A percentile compares a stretch with the other conserved stretches of the same genome.
phyloP scores from a whole-genome alignment of 768 basidiomycete species.

The Pleurotus cornucopiae region DNA sequence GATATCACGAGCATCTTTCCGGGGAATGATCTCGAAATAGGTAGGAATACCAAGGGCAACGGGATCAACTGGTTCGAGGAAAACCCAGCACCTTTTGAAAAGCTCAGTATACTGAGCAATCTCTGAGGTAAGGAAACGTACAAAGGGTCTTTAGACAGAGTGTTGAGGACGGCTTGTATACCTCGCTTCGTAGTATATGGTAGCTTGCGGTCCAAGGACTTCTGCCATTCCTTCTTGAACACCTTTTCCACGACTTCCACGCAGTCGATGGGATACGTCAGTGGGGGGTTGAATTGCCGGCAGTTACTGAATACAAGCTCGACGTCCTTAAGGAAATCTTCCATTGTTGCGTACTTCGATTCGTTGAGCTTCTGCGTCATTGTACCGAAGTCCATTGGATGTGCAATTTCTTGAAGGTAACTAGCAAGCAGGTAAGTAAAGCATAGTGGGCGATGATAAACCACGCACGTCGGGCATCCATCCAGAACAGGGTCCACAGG shows the following conservation, averaged over 20 bases:
- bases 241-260: slow-evolving; percentile 70
- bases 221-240: slow-evolving; percentile 87
- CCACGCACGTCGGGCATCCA: slow-evolving; percentile 86
- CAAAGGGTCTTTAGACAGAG: slow-evolving; percentile 65
- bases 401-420: slow-evolving; percentile 85
- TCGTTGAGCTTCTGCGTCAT: slow-evolving; percentile 64
- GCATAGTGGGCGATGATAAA: background rate
- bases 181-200: slow-evolving; percentile 77
- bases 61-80: slow-evolving; percentile 88
- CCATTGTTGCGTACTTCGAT: slow-evolving; percentile 74
- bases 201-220: slow-evolving; percentile 67
- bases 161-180: slow-evolving; percentile 65
- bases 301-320: slow-evolving; percentile 87
- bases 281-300: slow-evolving; percentile 85
- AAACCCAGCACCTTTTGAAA: slow-evolving; percentile 61
- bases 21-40: slow-evolving; percentile 83
- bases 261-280: slow-evolving; percentile 67
- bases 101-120: slow-evolving; percentile 2
- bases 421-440: slow-evolving; percentile 32
- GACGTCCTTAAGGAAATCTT: slow-evolving; percentile 74
- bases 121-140: slow-evolving; percentile 26
- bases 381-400: slow-evolving; percentile 94
- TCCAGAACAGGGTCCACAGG: slow-evolving; percentile 83
- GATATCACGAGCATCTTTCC: slow-evolving; percentile 85
- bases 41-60: slow-evolving; percentile 76